Evolutionary conservation across 164 flowering plant species (phyloP), one percentile per base, ranked within the genome.

Genomic region (Houttuynia cordata): DNA sequence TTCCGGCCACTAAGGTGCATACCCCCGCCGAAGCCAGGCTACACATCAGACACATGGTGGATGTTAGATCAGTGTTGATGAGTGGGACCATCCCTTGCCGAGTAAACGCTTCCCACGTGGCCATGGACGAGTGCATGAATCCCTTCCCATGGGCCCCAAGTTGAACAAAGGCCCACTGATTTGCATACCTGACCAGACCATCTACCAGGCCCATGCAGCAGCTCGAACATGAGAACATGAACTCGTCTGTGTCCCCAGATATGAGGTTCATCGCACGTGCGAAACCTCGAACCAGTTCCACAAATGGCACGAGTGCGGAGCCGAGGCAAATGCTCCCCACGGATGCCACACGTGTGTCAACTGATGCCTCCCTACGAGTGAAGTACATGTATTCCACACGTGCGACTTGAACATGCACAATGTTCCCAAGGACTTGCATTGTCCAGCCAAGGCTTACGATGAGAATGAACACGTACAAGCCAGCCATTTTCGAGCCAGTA

Each of bases 91-190:
- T 63, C 13, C 74, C 83, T 1, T 25, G 65, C 57, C 66, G 72
- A 56, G 10, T 60, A 63, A 91, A 78, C 76, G 67, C 51, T 57
- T 79, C 85, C 95, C 91, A 84, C 0, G 80, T 71, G 60, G 80
- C 85, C 10, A 1, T 21, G 0, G 95, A 87, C 14, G 91, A 81
- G 51, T 63, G 67, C 62, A 81, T 73, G 53, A 87, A 74, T 10
- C 81, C 82, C 62, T 83, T 81, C 15, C 67, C 62, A 53, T 75
- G 72, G 59, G 71, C 78, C 21, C 85, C 97, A 0, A 87, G 76
- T 0, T 81, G 84, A 19, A 86, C 90, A 22, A 80, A 81, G 1
- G 79, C 96, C 96, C 92, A 88, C 30, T 80, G 39, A 60, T 84
- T 84, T 21, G 79, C 91, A 24, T 62, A 69, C 7, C 30, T 58